A percentile compares a stretch with the other conserved stretches of the same genome.
These are phyloP conservation scores for Lizonia empirigonia DNA, from an alignment of 2,329 filamentous ascomycete genomes.

Conservation along the genomic window DNA sequence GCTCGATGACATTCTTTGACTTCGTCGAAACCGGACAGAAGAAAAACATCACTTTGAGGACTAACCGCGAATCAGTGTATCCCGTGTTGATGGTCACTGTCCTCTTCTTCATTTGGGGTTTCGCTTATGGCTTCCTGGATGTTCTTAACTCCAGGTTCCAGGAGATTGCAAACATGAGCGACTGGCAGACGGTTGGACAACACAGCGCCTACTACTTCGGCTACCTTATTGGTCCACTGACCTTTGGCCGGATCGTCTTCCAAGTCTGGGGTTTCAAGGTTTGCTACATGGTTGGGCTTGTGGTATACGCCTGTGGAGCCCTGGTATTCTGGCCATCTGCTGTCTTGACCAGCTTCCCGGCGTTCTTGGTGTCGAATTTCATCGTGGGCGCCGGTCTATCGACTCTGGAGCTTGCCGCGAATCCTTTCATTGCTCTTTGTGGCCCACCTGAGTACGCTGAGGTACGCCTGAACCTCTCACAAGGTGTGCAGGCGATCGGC, in stretches of 20 bases:
- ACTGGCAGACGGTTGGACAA: slow-evolving; percentile 68
- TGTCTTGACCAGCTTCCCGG: slow-evolving; percentile 64
- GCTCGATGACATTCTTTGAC: slow-evolving; percentile 67
- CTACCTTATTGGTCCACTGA: slow-evolving; percentile 72
- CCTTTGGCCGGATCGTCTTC: slow-evolving; percentile 66
- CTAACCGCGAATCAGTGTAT: slow-evolving; percentile 68
- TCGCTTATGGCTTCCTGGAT: slow-evolving; percentile 86
- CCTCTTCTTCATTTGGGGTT: slow-evolving; percentile 87
- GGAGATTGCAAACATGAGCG: slow-evolving; percentile 64
- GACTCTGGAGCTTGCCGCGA: slow-evolving; percentile 64
- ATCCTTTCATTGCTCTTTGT: slow-evolving; percentile 67
- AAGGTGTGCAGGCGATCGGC: slow-evolving; percentile 66
- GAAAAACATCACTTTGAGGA: slow-evolving; percentile 72
- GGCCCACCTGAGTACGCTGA: slow-evolving; percentile 66
- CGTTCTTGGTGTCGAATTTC: slow-evolving; percentile 67
- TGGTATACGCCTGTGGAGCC: slow-evolving; percentile 66
- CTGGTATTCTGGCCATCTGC: slow-evolving; percentile 70
- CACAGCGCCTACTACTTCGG: slow-evolving; percentile 74
- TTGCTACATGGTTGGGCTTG: slow-evolving; percentile 64
- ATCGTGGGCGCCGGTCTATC: slow-evolving; percentile 66
- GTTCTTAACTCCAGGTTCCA: slow-evolving; percentile 76
- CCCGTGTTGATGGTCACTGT: slow-evolving; percentile 77
- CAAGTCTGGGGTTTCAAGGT: slow-evolving; percentile 67
- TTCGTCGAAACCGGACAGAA: slow-evolving; percentile 72
- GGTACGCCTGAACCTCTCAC: slow-evolving; percentile 64